These are phyloP conservation scores for Pseudoscleropodium purum DNA, from an alignment of 225 moss, liverwort and hornwort species.

Conservation along the genomic window DNA sequence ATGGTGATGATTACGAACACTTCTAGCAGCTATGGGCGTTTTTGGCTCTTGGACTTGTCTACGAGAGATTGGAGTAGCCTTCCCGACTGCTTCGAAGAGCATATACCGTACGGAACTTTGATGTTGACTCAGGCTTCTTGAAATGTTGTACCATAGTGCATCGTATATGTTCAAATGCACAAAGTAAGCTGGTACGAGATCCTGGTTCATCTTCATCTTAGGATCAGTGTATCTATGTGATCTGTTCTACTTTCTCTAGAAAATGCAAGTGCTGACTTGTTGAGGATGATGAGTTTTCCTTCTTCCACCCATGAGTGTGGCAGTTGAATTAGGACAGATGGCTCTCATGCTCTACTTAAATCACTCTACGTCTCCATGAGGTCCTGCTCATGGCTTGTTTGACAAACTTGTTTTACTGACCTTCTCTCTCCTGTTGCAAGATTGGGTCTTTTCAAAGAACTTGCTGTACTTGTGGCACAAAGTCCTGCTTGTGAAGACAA, in stretches of 20 bases:
- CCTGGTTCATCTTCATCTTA: no score
- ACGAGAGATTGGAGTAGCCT: not conserved
- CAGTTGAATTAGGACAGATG: not conserved
- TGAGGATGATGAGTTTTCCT: not conserved
- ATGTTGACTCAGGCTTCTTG: no score
- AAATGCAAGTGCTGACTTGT: not conserved
- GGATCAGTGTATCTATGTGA: not conserved
- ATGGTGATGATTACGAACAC: not conserved
- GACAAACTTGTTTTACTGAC: not conserved
- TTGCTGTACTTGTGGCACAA: not conserved
- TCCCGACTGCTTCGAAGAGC: not conserved
- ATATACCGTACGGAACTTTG: no score
- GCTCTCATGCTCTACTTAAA: not conserved
- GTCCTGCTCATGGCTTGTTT: not conserved
- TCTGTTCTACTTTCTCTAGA: not conserved
- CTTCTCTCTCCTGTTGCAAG: not conserved
- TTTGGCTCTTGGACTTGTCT: not conserved
- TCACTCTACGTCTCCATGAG: not conserved
- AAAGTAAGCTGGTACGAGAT: no score
- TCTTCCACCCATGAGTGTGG: not conserved
- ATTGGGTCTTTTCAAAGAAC: not conserved
- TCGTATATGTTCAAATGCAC: no score
- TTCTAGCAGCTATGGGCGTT: rapidly evolving
- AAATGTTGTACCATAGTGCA: no score
- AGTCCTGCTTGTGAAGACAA: not conserved